phyloP scores from a whole-genome alignment of 257 asterid species.

The Jacaranda copaia region DNA sequence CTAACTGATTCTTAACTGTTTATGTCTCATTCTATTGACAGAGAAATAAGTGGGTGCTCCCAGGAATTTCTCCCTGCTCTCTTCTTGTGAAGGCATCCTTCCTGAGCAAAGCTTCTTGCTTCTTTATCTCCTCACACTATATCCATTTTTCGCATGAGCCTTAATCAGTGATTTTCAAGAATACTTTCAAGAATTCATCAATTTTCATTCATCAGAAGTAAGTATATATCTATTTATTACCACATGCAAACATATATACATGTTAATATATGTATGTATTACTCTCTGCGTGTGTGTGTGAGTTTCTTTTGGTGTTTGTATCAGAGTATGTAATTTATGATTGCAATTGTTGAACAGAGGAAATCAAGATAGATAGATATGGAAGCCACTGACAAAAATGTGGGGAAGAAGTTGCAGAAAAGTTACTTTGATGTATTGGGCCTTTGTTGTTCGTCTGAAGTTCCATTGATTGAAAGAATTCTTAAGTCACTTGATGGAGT shows the following conservation, averaged over 20 bases:
- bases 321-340: neutral
- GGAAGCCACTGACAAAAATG: constrained; percentile 11
- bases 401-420: constrained; percentile 45
- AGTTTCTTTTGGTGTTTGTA: too few species aligned
- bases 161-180: neutral
- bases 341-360: neutral
- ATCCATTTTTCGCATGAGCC: neutral
- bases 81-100: neutral
- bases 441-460: constrained; percentile 69
- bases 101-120: neutral
- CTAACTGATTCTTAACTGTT: constrained; percentile 16
- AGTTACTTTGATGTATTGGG: constrained; percentile 79
- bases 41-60: neutral
- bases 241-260: constrained; percentile 5
- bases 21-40: neutral
- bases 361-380: neutral
- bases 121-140: neutral
- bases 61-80: neutral
- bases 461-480: constrained; percentile 60
- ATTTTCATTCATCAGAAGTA: too few species aligned
- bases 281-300: neutral
- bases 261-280: neutral
- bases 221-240: neutral
- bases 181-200: neutral
- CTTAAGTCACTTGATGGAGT: constrained; percentile 59